Conservation (phyloP, 2,329 filamentous ascomycete species). For the Penicillium sp. region DNA sequence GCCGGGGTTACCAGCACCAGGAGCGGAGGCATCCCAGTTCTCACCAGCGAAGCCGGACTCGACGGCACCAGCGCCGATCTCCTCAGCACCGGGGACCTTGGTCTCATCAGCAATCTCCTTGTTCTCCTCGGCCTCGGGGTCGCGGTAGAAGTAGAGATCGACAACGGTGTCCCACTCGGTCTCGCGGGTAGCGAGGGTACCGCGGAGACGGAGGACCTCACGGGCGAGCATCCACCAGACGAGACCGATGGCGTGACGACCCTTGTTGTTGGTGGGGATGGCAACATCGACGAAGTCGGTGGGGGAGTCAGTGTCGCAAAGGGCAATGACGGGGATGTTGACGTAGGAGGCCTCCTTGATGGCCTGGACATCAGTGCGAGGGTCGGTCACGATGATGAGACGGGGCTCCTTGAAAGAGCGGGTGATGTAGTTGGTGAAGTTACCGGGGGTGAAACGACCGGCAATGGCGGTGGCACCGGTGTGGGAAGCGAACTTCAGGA, state of each 20-base stretch:
- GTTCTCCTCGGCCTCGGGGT: slow-evolving; percentile 98
- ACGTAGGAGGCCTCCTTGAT: slow-evolving; percentile 99
- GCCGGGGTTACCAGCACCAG: slow-evolving; percentile 61
- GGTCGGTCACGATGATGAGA: slow-evolving; percentile 98
- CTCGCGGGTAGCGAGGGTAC: slow-evolving; percentile 94
- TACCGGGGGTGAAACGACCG: slow-evolving; percentile 99
- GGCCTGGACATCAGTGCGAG: slow-evolving; percentile 98
- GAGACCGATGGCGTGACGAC: slow-evolving; percentile 96
- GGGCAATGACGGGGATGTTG: slow-evolving; percentile 99
- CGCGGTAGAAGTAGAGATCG: slow-evolving; percentile 99
- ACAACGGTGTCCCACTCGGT: slow-evolving; percentile 99
- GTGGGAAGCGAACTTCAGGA: slow-evolving; percentile 99
- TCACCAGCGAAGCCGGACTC: slow-evolving; percentile 72
- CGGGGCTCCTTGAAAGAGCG: slow-evolving; percentile 99
- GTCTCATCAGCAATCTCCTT: slow-evolving; percentile 82
- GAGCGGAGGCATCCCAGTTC: slow-evolving; percentile 79
- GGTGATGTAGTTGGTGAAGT: slow-evolving; percentile 99
- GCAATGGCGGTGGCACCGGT: slow-evolving; percentile 97
- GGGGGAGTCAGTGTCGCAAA: slow-evolving; percentile 98
- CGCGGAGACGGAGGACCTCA: slow-evolving; percentile 98
- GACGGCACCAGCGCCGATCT: slow-evolving; percentile 75
- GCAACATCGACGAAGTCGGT: slow-evolving; percentile 99
- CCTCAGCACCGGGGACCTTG: slow-evolving; percentile 80
- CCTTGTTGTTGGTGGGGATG: slow-evolving; percentile 99
- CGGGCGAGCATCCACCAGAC: slow-evolving; percentile 99